These are phyloP conservation scores for Tolypocladium amazonense DNA, from an alignment of 2,329 filamentous ascomycete species.

Conservation along the genomic window DNA sequence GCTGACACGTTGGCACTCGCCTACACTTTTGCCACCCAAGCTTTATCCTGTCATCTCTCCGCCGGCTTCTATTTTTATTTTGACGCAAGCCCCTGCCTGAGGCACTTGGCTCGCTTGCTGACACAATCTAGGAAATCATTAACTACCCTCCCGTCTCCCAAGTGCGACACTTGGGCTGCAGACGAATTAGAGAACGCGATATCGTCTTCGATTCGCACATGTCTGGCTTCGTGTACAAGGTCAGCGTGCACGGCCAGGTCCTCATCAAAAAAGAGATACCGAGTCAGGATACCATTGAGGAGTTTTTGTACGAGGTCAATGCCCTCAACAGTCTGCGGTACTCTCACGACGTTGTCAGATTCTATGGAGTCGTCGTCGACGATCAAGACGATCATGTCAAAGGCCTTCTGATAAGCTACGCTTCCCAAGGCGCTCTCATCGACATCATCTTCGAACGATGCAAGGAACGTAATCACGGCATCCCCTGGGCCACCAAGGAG, in stretches of 20 bases:
- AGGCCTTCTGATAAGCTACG: constrained; percentile 80
- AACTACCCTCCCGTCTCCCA: constrained; percentile 65
- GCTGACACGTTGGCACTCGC: neutral
- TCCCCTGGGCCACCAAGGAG: constrained; percentile 64
- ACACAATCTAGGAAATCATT: constrained; percentile 60
- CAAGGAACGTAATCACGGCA: constrained; percentile 42
- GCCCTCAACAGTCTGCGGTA: constrained; percentile 69
- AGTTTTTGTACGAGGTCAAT: constrained; percentile 96
- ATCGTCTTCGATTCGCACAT: constrained; percentile 84
- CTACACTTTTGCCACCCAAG: neutral
- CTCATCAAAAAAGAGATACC: constrained; percentile 98
- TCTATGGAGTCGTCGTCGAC: constrained; percentile 82
- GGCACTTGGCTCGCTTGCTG: constrained; percentile 1
- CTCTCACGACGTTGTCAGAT: constrained; percentile 69
- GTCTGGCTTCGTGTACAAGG: constrained; percentile 96
- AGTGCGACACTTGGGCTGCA: constrained; percentile 62
- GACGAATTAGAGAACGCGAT: constrained; percentile 58
- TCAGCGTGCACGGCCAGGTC: constrained; percentile 53
- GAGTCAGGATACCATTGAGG: constrained; percentile 86
- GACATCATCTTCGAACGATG: constrained; percentile 78
- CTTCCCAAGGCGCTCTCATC: constrained; percentile 75
- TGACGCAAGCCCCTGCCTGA: neutral
- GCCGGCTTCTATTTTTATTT: neutral
- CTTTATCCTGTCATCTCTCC: neutral
- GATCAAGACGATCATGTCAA: constrained; percentile 77